Evolutionary conservation across 2,329 filamentous ascomycete species (phyloP), one percentile per base, ranked within the genome.

Genomic region (Botrytis medusae): DNA sequence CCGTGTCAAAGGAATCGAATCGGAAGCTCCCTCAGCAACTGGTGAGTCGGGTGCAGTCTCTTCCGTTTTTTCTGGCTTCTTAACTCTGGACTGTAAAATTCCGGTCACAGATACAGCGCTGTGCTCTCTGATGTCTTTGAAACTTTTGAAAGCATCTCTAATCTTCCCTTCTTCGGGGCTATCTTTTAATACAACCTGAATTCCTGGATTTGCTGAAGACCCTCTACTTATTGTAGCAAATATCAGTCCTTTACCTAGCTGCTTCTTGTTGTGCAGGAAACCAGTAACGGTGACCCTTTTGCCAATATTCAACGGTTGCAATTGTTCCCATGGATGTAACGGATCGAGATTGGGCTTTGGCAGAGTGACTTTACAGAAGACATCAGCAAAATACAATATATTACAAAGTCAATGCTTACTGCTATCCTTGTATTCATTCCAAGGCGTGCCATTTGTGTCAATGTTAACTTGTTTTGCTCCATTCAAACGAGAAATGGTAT

Each of bases 181-280:
- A 25, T 72, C 51, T 32, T 72, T 72, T 32, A 72, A 44, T 18
- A 68, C 61, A 37, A 75, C 20, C 44, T 80, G 78, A 8, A 90
- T 80, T 40, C 63, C 71, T 9, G 54, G 12, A n/a, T 37, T 32
- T 29, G 40, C 40, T 82, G 82, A 51, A 90, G 80, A 69, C 22
- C 74, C 74, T 60, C 73, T 71, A 37, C 48, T 51, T 57, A 80
- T 37, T 48, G 91, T 87, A 65, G 90, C 90, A 79, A 97, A 97
- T 2, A 88, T 88, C 32, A 97, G 84, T 57, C 87, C 89, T 71
- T 90, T 90, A 42, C 89, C 90, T 34, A 94, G 84, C 77, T 93
- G 89, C 75, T 89, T 87, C 44, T 90, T 87, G 74, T 89, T 89
- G 40, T 90, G 89, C 0, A 97, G 82, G 77, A 95, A 96, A 32